Base-by-base conservation (phyloP, 371 early-diverging fungal species). In the Rhizopus sp. region DNA sequence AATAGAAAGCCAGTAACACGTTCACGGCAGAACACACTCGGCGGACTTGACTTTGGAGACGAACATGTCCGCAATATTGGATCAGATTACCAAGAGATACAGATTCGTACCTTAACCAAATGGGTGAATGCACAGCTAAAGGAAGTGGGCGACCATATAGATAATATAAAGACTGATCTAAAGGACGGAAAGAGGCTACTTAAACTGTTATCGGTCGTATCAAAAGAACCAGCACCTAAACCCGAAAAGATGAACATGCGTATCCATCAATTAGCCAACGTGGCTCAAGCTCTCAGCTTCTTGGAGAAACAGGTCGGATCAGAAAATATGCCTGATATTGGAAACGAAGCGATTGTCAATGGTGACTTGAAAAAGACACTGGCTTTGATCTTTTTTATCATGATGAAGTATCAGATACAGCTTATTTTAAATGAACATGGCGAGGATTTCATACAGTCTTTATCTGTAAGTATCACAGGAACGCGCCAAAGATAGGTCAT, bases 331-430 rank as follows among this genome's bases (percentile, higher is more conserved):
- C 75, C 85, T 6, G 86, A 92, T 62, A 89, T 93, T 57, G 93
- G 93, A 42, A 81, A 87, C 33, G 89, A 87, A 51, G 93, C 92
- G 62, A 90, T 95, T 60, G 89, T 91, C 23, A 90, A 93, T 64
- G 92, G 93, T 31, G 91, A 94, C 65, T 58, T 84, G 33, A 95
- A 93, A 70, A 81, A 93, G 58, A 93, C 93, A 5, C 65, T 95
- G 12, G 95, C 92, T n/a, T 77, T 93, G 16, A 74, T 93, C 13
- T 93, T 92, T 80, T 79, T 88, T 33, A 78, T 95, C 57, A 93
- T 93, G 73, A 75, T 88, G 46, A 78, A 82, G 47, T 89, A 88
- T 61, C 83, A 86, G 48, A 74, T 87, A 41, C 84, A 83, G 48
- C 72, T 75, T n/a, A 73, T 81, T 40, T 60, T 79, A 34, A 71